Percentiles rank a stretch among this genome's conserved stretches.
These are phyloP conservation scores for Moesziomyces globuligerus DNA, from an alignment of 1,284 basidiomycete species.

Conservation along the genomic window DNA sequence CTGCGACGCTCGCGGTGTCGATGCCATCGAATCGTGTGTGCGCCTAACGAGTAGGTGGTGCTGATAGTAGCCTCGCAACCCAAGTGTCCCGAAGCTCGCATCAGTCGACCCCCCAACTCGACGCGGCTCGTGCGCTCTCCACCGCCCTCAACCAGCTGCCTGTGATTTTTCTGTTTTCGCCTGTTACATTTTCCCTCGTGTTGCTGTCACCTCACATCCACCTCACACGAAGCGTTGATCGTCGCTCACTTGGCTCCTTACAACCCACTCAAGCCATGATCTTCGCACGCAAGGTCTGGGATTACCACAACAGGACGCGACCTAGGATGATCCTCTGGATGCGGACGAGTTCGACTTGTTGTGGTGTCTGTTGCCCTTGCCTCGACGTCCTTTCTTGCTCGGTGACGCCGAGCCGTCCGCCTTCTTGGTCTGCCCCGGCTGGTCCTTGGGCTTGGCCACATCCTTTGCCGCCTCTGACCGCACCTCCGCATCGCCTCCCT, in stretches of 20 bases:
- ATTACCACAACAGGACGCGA: too few species aligned
- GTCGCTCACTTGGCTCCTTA: background rate
- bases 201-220: background rate
- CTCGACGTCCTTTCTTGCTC: slow-evolving; percentile 11
- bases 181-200: background rate
- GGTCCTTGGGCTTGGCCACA: background rate
- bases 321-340: too few species aligned
- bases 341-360: slow-evolving; percentile 34
- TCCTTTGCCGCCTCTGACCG: slow-evolving; percentile 1
- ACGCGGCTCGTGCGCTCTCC: background rate
- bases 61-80: too few species aligned
- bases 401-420: slow-evolving; percentile 25
- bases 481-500: background rate
- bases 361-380: slow-evolving; percentile 33
- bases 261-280: background rate
- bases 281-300: too few species aligned
- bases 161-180: background rate
- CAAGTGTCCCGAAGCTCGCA: too few species aligned
- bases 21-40: slow-evolving; percentile 11
- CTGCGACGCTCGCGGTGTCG: slow-evolving; percentile 30
- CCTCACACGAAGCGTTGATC: too few species aligned
- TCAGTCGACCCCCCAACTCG: too few species aligned
- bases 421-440: slow-evolving; percentile 11
- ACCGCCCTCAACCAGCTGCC: background rate
- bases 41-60: too few species aligned